phyloP scores from a whole-genome alignment of 1,284 basidiomycete species.

The Cryptococcus sp. region DNA sequence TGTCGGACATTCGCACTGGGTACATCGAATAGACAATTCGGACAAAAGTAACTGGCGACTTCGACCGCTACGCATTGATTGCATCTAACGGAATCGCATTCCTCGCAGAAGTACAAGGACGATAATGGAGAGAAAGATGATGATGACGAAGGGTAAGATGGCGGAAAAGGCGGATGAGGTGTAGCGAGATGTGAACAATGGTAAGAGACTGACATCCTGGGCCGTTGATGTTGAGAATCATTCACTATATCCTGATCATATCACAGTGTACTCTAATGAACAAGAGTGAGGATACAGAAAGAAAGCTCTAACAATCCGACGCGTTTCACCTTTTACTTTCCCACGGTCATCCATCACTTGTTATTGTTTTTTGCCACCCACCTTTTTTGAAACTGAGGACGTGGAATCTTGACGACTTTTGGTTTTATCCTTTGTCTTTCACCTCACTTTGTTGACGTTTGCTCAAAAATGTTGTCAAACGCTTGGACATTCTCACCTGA shows the following conservation, averaged over 20 bases:
- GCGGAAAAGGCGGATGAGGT: conserved; percentile 51
- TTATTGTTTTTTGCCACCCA: not conserved
- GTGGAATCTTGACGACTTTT: not conserved
- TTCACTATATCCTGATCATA: not conserved
- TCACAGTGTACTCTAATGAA: not conserved
- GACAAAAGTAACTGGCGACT: conserved; percentile 95
- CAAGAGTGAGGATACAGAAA: not conserved
- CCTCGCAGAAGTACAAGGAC: conserved; percentile 93
- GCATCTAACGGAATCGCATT: conserved; percentile 92
- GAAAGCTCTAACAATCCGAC: not conserved
- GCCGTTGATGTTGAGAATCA: not conserved
- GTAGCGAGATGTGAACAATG: conserved; percentile 46
- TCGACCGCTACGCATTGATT: conserved; percentile 86
- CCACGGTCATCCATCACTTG: not conserved
- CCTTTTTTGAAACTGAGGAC: not conserved
- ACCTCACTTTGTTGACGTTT: not conserved
- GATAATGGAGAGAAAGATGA: conserved; percentile 78
- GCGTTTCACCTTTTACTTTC: not conserved
- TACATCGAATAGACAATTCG: conserved; percentile 98
- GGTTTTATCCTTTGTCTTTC: not conserved
- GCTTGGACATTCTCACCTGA: conserved; percentile 45
- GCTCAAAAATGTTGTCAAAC: conserved; percentile 38
- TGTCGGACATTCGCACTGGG: conserved; percentile 91
- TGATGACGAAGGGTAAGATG: conserved; percentile 70
- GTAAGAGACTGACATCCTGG: conserved; percentile 35